Evolutionary conservation across 2,329 filamentous ascomycete species (phyloP).

Genomic region (Fusarium solani-melongenae): DNA sequence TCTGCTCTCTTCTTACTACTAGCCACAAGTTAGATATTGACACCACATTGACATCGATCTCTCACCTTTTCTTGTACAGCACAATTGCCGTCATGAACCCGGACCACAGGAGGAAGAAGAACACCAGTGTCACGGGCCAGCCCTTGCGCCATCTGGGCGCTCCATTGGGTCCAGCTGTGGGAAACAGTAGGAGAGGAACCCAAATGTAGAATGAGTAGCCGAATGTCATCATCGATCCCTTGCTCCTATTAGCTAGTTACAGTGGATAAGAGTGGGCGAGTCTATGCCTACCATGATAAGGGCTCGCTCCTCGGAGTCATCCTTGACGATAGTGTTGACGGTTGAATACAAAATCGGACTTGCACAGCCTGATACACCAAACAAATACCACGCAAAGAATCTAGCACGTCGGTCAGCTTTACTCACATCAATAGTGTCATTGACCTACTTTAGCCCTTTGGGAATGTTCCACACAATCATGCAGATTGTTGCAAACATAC

Average conservation of each 20-base stretch:
- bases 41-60: neutral
- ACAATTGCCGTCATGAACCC: neutral
- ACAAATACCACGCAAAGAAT: neutral
- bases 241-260: neutral
- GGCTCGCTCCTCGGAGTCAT: neutral
- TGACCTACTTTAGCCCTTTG: constrained; percentile 2
- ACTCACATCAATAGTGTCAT: neutral
- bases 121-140: constrained; percentile 1
- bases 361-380: neutral
- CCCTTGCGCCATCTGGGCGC: constrained; percentile 15
- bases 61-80: neutral
- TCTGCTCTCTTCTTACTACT: neutral
- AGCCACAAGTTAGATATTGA: neutral
- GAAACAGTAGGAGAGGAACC: constrained; percentile 9
- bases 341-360: neutral
- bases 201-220: constrained; percentile 10
- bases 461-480: constrained; percentile 21
- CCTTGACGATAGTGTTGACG: neutral
- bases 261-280: no score
- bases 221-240: constrained; percentile 15
- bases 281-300: neutral
- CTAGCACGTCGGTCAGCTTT: neutral
- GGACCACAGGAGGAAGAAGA: constrained; percentile 8
- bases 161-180: neutral
- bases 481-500: constrained; percentile 10